Conservation (phyloP, 2,329 filamentous ascomycete genomes). For the Phyllosticta citriasiana region DNA sequence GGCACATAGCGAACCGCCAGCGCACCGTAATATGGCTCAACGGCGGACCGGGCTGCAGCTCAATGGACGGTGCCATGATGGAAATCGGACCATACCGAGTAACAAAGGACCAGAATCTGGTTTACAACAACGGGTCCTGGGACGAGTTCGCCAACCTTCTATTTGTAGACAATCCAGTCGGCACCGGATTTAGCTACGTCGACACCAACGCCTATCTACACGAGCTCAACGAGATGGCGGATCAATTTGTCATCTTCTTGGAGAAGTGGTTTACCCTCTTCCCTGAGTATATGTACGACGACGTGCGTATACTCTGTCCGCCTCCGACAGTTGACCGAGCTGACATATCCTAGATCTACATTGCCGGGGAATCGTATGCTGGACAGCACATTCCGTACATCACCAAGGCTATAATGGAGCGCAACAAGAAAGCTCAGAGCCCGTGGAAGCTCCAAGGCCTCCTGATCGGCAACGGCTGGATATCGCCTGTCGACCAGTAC, state of each 20-base stretch:
- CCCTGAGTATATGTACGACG: slow-evolving; percentile 82
- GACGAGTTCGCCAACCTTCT: slow-evolving; percentile 95
- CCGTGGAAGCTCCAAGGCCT: slow-evolving; percentile 76
- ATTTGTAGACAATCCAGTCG: slow-evolving; percentile 95
- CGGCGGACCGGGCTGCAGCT: slow-evolving; percentile 92
- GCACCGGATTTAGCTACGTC: slow-evolving; percentile 92
- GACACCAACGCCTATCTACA: slow-evolving; percentile 78
- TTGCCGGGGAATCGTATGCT: slow-evolving; percentile 93
- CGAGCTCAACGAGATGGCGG: slow-evolving; percentile 80
- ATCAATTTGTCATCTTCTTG: slow-evolving; percentile 78
- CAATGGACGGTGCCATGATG: slow-evolving; percentile 93
- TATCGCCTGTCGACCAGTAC: slow-evolving; percentile 84
- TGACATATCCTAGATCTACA: slow-evolving; percentile 57
- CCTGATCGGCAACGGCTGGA: slow-evolving; percentile 96
- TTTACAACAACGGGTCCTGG: slow-evolving; percentile 91
- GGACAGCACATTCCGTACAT: slow-evolving; percentile 98
- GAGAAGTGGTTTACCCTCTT: slow-evolving; percentile 88
- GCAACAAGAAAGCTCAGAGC: slow-evolving; percentile 55
- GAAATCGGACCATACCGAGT: slow-evolving; percentile 91
- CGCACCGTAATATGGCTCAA: slow-evolving; percentile 95
- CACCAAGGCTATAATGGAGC: slow-evolving; percentile 77
- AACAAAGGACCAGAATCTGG: slow-evolving; percentile 59
- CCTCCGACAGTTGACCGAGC: slow-evolving; percentile 13
- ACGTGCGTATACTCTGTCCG: slow-evolving; percentile 55
- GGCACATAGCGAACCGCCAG: slow-evolving; percentile 85